Conservation (phyloP, 192 early-diverging fungal genomes). For the Coemansia sp. region DNA sequence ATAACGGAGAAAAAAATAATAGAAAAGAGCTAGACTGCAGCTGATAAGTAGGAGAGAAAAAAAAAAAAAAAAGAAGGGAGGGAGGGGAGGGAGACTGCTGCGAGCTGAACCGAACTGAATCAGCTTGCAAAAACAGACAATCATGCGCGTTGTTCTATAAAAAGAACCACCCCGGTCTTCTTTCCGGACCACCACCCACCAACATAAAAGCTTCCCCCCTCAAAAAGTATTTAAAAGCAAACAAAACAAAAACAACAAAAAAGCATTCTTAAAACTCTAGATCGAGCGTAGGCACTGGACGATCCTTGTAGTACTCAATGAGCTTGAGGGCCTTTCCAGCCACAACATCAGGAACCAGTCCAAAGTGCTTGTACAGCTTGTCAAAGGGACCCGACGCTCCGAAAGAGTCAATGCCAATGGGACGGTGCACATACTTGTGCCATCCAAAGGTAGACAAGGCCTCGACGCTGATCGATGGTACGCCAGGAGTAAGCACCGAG, state of each 20-base stretch:
- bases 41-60: background rate
- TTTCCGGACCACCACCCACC: background rate
- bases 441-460: conserved; percentile 86
- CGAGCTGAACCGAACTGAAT: background rate
- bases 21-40: background rate
- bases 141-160: background rate
- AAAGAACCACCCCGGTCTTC: background rate
- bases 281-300: conserved; percentile 37
- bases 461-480: conserved; percentile 88
- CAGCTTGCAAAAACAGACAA: background rate
- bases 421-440: conserved; percentile 85
- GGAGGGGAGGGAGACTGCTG: background rate
- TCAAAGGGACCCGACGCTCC: conserved; percentile 81
- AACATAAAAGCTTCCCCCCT: background rate
- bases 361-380: conserved; percentile 83
- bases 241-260: background rate
- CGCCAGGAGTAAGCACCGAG: conserved; percentile 72
- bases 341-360: conserved; percentile 72
- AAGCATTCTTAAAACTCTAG: conserved; percentile 31
- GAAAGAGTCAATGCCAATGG: conserved; percentile 87
- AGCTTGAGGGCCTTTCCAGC: conserved; percentile 76
- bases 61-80: background rate
- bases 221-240: background rate
- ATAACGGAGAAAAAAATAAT: conserved; percentile 6
- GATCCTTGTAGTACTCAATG: conserved; percentile 69